Base-by-base conservation (phyloP, 805 yeast species). In the Candida patagonica region DNA sequence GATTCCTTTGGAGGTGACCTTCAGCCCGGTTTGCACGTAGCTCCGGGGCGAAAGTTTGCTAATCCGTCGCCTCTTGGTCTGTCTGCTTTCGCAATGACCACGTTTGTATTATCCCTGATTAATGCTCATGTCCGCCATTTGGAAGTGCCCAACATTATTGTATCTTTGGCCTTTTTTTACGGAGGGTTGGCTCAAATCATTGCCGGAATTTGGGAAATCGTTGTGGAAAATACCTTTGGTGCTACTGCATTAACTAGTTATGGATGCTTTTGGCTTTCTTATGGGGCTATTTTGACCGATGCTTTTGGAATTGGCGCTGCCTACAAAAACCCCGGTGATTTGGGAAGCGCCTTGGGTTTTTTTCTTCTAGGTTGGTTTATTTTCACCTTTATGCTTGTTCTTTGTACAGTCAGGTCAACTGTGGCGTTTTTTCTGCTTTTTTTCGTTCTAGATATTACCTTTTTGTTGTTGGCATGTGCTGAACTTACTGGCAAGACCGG, bases 171-270 rank as follows among this genome's bases (percentile, higher is more conserved):
- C 12, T 66, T 69, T 45, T 77, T 77, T 55, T 76, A 76, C 56
- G 84, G 83, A 23, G 84, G 83, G 6, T 57, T 70, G 6, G 68
- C 75, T 29, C 81, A 76, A 54, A 56, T 75, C 36, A 54, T 75
- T 25, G 81, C 82, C 17, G 82, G 81, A 36, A 72, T 77, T 74
- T 77, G 79, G 71, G 82, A 76, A 54, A 65, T 76, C 57, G 78
- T 75, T 9, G 63, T 70, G 23, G 82, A 78, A 47, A 74, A 74
- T 59, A 73, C 80, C 30, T 77, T 77, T 62, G 82, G 80, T 69
- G 80, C 74, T 27, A 62, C 73, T 57, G 69, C 41, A 45, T 62
- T 51, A 52, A 45, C 51, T 40, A 61, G 42, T 4, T 65, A 20
- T 44, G 84, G 78, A 26, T 81, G 77, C 0, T 77, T 76, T 55